phyloP scores from a whole-genome alignment of 345 rosid genomes.

The Moricandia arvensis region DNA sequence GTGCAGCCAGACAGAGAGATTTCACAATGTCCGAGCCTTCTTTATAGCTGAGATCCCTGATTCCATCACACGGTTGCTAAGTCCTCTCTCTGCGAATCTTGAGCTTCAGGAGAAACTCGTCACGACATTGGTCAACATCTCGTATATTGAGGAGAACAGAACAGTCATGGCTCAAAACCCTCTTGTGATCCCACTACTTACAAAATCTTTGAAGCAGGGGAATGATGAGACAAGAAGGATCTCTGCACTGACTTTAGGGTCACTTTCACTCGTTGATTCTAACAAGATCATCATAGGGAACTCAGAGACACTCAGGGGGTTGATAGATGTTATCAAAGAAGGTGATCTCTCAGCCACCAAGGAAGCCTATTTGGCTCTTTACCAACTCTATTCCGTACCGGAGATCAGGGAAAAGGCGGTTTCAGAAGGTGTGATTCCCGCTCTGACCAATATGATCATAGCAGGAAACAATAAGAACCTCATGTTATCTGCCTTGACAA shows the following conservation, averaged over 20 bases:
- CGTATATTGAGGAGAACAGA: constrained; percentile 41
- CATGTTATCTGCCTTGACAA: constrained; percentile 47
- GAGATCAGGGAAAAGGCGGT: constrained; percentile 47
- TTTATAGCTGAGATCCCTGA: constrained; percentile 34
- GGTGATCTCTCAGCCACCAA: constrained; percentile 42
- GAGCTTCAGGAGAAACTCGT: constrained; percentile 38
- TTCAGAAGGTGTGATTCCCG: constrained; percentile 43
- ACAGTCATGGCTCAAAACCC: constrained; percentile 41
- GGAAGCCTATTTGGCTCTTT: constrained; percentile 45
- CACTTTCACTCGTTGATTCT: constrained; percentile 35
- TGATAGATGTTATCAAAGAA: constrained; percentile 46
- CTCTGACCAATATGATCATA: constrained; percentile 40
- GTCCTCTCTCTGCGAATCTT: constrained; percentile 34
- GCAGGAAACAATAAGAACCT: constrained; percentile 35
- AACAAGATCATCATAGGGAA: constrained; percentile 42
- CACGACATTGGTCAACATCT: constrained; percentile 47
- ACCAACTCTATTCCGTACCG: constrained; percentile 30
- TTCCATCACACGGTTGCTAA: constrained; percentile 44
- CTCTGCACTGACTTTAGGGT: constrained; percentile 48
- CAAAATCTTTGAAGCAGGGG: constrained; percentile 42
- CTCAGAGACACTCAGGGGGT: constrained; percentile 51
- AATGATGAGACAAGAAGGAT: constrained; percentile 44
- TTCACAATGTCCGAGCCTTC: constrained; percentile 40
- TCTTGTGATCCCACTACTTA: constrained; percentile 42
- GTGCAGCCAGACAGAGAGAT: constrained; percentile 44